A percentile compares a stretch with the other conserved stretches of the same genome.
Evolutionary conservation across 2,329 filamentous ascomycete species (phyloP).

Genomic region (Tricladium varicosporioides): DNA sequence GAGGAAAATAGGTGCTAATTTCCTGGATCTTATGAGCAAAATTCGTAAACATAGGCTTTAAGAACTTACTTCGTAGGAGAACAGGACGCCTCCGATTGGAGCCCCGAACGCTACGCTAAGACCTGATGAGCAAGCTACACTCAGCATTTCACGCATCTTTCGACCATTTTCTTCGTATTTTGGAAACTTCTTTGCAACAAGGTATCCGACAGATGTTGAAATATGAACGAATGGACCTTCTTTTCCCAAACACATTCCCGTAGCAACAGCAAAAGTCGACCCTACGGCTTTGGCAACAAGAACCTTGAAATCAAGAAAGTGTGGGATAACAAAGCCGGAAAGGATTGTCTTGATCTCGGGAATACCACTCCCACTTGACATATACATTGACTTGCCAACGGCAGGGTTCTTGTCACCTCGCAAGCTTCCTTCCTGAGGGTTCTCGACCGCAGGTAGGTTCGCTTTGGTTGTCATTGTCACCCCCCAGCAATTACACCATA

Average conservation of each 20-base stretch:
- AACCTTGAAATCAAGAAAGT: conserved; percentile 54
- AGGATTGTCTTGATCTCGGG: conserved; percentile 62
- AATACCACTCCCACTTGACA: conserved; percentile 57
- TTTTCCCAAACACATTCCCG: conserved; percentile 60
- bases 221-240: conserved; percentile 63
- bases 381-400: conserved; percentile 53
- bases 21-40: conserved; percentile 37
- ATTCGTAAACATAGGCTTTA: background rate
- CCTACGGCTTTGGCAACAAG: conserved; percentile 57
- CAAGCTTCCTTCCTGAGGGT: conserved; percentile 12
- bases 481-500: conserved; percentile 48
- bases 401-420: conserved; percentile 13
- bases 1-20: conserved; percentile 58
- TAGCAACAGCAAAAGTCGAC: conserved; percentile 55
- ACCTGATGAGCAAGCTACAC: conserved; percentile 54
- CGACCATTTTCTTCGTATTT: conserved; percentile 57
- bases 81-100: conserved; percentile 59
- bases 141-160: conserved; percentile 57
- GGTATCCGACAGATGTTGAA: conserved; percentile 54
- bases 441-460: conserved; percentile 43
- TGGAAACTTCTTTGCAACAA: conserved; percentile 49
- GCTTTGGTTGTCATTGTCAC: conserved; percentile 50
- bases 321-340: conserved; percentile 58
- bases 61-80: conserved; percentile 49
- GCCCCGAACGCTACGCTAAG: conserved; percentile 59